phyloP scores from a whole-genome alignment of 202 grass and related monocot genomes.

The Schoenoplectus tabernaemontani region DNA sequence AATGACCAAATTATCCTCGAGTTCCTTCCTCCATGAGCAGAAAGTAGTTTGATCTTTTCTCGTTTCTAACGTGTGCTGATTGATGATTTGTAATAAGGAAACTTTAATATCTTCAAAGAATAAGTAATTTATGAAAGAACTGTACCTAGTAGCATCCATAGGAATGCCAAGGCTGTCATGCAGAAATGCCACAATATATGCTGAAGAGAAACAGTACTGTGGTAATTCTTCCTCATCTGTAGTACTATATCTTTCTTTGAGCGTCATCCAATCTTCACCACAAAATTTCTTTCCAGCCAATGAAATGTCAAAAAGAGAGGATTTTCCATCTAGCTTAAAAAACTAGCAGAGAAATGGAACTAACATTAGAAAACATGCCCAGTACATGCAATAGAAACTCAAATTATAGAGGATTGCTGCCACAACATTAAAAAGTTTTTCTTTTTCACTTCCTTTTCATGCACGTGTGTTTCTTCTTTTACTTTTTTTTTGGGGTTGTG shows the following conservation, averaged over 20 bases:
- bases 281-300: conserved; percentile 72
- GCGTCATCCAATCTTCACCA: conserved; percentile 48
- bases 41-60: background rate
- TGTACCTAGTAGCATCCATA: conserved; percentile 61
- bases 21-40: background rate
- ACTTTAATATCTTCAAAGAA: background rate
- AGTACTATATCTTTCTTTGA: conserved; percentile 48
- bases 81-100: background rate
- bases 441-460: background rate
- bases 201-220: conserved; percentile 84
- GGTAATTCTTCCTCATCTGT: conserved; percentile 57
- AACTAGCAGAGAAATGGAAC: conserved; percentile 39
- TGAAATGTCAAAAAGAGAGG: conserved; percentile 53
- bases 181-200: conserved; percentile 86
- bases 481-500: background rate
- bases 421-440: background rate
- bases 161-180: conserved; percentile 64
- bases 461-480: no score
- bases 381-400: background rate
- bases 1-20: background rate
- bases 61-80: background rate
- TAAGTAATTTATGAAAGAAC: background rate
- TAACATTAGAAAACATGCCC: background rate
- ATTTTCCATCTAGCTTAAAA: conserved; percentile 54
- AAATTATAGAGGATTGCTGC: background rate